phyloP scores from a whole-genome alignment of 805 yeast genomes.

The Schwanniomyces polymorphus region DNA sequence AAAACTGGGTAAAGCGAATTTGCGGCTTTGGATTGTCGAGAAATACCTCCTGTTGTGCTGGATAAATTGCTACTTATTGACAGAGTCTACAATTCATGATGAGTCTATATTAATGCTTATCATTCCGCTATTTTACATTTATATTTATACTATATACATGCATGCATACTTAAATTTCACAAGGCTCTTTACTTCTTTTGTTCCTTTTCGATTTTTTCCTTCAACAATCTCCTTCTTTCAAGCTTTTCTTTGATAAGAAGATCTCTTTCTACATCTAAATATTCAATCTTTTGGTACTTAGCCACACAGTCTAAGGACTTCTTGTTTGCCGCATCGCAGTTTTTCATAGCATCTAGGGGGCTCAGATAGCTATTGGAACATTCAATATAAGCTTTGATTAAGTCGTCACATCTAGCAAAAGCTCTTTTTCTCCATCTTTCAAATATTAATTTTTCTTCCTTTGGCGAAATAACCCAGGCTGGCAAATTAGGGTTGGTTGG shows the following conservation, averaged over 20 bases:
- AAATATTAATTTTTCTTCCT: conserved; percentile 72
- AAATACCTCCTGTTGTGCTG: too few relatives aligned
- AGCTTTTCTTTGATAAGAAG: conserved; percentile 57
- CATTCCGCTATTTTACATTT: background rate
- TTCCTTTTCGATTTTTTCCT: conserved; percentile 3
- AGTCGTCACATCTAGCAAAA: conserved; percentile 64
- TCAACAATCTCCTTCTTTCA: conserved; percentile 15
- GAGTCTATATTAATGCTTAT: background rate
- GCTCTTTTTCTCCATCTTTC: conserved; percentile 68
- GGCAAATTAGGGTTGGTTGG: conserved; percentile 55
- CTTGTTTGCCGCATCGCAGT: conserved; percentile 59
- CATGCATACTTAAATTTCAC: background rate
- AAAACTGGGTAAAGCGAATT: too few relatives aligned
- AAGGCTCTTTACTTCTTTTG: background rate
- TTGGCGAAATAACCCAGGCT: conserved; percentile 73
- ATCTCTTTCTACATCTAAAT: conserved; percentile 70
- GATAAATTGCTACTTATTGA: too few relatives aligned
- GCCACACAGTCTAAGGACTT: conserved; percentile 65
- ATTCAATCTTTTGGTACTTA: conserved; percentile 58
- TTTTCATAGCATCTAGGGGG: conserved; percentile 64
- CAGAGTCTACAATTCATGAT: background rate
- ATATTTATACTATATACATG: background rate
- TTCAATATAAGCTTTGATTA: conserved; percentile 66
- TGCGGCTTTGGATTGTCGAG: too few relatives aligned
- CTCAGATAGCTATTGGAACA: conserved; percentile 61